These are phyloP conservation scores for Aspergillus sojae DNA, from an alignment of 2,329 filamentous ascomycete genomes.

Conservation along the genomic window DNA sequence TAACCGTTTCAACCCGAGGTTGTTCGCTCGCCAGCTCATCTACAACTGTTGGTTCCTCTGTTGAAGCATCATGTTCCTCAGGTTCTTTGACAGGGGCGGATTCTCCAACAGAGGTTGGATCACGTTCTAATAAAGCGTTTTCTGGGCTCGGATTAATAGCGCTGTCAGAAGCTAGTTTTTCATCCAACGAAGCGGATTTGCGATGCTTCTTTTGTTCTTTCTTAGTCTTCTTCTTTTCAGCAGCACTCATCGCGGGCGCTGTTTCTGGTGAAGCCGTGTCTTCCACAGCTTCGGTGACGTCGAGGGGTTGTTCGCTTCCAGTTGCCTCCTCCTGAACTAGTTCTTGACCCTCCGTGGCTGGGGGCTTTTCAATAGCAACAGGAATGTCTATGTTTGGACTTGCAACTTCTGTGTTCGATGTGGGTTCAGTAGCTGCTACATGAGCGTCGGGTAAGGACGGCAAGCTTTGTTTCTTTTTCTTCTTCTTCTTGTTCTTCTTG, in stretches of 20 bases:
- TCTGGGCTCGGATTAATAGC: background rate
- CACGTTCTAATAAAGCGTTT: conserved; percentile 1
- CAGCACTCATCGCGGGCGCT: conserved; percentile 20
- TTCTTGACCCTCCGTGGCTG: conserved; percentile 1
- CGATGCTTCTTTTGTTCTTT: conserved; percentile 29
- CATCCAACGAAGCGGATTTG: conserved; percentile 12
- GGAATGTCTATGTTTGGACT: conserved; percentile 2
- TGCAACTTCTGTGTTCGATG: background rate
- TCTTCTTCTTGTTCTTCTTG: conserved; percentile 25
- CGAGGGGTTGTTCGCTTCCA: conserved; percentile 8
- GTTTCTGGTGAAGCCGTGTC: conserved; percentile 7
- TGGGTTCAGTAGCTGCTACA: conserved; percentile 2
- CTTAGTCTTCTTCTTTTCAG: conserved; percentile 30
- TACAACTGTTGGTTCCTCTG: background rate
- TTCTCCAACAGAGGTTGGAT: background rate
- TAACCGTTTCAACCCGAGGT: background rate
- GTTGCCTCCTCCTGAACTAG: conserved; percentile 9
- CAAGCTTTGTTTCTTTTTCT: conserved; percentile 22
- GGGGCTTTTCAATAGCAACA: conserved; percentile 7
- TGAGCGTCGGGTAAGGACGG: conserved; percentile 9
- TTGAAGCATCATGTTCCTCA: background rate
- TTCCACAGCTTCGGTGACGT: conserved; percentile 8
- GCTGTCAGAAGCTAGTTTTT: background rate
- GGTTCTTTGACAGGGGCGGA: background rate
- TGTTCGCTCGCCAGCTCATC: background rate